A percentile compares a stretch with the other conserved stretches of the same genome.
Evolutionary conservation across 2,329 filamentous ascomycete species (phyloP).

Genomic region (Ceratocystis variospora): DNA sequence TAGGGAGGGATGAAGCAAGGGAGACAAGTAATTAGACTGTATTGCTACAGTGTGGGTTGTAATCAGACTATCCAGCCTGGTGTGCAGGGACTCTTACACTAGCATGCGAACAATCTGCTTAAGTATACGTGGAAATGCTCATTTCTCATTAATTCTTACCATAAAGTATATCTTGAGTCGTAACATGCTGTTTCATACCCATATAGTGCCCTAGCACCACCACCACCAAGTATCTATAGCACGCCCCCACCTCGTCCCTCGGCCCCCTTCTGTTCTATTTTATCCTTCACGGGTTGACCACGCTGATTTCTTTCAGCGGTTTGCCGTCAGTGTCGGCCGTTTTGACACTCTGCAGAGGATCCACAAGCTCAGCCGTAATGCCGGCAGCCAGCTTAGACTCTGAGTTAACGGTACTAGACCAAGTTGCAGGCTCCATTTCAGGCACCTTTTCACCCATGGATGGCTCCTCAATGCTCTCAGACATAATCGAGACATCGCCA

Average conservation of each 20-base stretch:
- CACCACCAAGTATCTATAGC: not conserved
- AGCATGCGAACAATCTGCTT: not conserved
- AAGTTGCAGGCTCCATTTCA: slow-evolving; percentile 58
- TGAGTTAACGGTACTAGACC: slow-evolving; percentile 46
- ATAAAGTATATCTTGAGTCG: not conserved
- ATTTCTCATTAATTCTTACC: not conserved
- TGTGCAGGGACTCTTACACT: too few relatives aligned
- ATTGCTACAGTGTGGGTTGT: too few relatives aligned
- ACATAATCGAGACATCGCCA: slow-evolving; percentile 21
- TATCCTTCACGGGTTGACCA: slow-evolving; percentile 3
- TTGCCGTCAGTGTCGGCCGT: slow-evolving; percentile 29
- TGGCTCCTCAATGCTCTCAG: slow-evolving; percentile 43
- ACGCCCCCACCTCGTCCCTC: not conserved
- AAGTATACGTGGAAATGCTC: not conserved
- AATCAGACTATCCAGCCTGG: too few relatives aligned
- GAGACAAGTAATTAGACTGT: not conserved
- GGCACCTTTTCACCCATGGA: slow-evolving; percentile 52
- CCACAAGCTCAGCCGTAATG: slow-evolving; percentile 30
- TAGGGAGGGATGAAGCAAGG: not conserved
- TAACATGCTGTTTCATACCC: not conserved
- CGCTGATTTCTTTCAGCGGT: slow-evolving; percentile 22
- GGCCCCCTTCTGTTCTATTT: not conserved
- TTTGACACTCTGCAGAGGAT: slow-evolving; percentile 28
- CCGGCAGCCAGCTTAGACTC: slow-evolving; percentile 31
- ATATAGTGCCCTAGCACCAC: not conserved